Evolutionary conservation across 768 basidiomycete genomes (phyloP).

Genomic region (Mycena maculata): DNA sequence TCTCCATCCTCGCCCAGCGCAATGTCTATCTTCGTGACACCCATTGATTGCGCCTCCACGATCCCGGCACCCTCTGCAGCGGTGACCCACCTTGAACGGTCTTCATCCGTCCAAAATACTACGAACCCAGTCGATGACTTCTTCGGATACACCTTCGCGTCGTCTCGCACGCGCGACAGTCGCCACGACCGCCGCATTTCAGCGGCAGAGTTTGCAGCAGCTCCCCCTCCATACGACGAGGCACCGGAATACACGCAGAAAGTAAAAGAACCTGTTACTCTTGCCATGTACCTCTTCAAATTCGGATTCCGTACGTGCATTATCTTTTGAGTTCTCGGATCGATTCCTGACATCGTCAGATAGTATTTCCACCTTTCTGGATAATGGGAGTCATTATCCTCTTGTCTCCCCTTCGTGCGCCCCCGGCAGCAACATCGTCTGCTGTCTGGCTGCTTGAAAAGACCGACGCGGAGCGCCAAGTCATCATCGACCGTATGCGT

Average conservation of each 20-base stretch:
- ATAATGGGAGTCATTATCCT: slow-evolving; percentile 69
- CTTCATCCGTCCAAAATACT: slow-evolving; percentile 12
- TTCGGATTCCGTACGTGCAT: slow-evolving; percentile 68
- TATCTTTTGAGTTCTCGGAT: neutral
- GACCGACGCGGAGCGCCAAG: slow-evolving; percentile 61
- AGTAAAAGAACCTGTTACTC: slow-evolving; percentile 61
- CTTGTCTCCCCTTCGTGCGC: slow-evolving; percentile 62
- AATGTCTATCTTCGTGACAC: slow-evolving; percentile 2
- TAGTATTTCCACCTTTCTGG: slow-evolving; percentile 76
- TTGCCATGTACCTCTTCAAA: slow-evolving; percentile 71
- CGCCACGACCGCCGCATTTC: slow-evolving; percentile 51
- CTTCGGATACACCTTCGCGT: slow-evolving; percentile 44
- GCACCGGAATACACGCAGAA: slow-evolving; percentile 49
- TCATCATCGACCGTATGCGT: slow-evolving; percentile 61
- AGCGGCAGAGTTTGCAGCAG: slow-evolving; percentile 35
- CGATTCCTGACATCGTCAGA: slow-evolving; percentile 10
- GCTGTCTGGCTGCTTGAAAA: slow-evolving; percentile 67
- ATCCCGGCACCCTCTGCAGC: slow-evolving; percentile 14
- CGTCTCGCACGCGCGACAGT: slow-evolving; percentile 47
- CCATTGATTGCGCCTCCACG: neutral
- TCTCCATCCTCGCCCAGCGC: neutral
- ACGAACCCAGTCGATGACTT: slow-evolving; percentile 46
- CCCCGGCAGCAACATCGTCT: slow-evolving; percentile 42
- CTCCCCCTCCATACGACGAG: slow-evolving; percentile 58
- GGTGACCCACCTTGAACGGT: slow-evolving; percentile 15